Base-by-base conservation (phyloP, 2,329 filamentous ascomycete species). In the Grosmannia penicillata region DNA sequence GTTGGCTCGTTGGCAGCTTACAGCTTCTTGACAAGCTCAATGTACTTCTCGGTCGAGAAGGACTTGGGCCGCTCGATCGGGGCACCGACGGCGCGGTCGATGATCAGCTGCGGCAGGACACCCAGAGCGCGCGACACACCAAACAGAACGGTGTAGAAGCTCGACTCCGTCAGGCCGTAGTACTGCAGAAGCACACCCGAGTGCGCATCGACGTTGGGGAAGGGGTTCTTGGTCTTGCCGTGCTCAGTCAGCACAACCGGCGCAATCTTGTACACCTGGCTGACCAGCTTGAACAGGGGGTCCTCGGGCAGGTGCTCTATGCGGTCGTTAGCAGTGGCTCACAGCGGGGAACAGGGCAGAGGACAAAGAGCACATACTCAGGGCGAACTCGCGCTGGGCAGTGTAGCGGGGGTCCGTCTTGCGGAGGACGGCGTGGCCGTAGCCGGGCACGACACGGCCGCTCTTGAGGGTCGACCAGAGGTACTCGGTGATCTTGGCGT, bases 151-250 rank as follows among this genome's bases (percentile, higher is more conserved):
- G 91, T 98, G 83, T 98, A 98, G 81, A 93, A 98, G 81, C 79
- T 96, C 66, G 91, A 82, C 75, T 98, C 89, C 48, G 83, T 96
- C 61, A 98, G 73, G 57, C 91, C 91, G 70, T 98, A 98, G 81
- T 98, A 91, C 73, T 98, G 91, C 53, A 98, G 84, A 50, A 98
- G 84, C 51, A 98, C 91, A 74, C 91, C 91, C 24, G 87, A 95
- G 82, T 96, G 91, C 57, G 89, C 87, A 58, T 96, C 89, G 57
- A 96, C 87, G 72, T 96, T 96, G 65, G 91, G 91, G 76, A 75
- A 96, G 51, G 89, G 89, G 82, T 96, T 95, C 83, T 96, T 96
- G 74, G 89, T 96, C 84, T 98, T 98, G 70, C 91, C 91, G 72
- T 98, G 91, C 79, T 98, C 86, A 50, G 91, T 98, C 61, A 98